Percentiles rank a stretch among this genome's conserved stretches.
Evolutionary conservation across 257 asterid species (phyloP).

Genomic region (Henckelia pumila): DNA sequence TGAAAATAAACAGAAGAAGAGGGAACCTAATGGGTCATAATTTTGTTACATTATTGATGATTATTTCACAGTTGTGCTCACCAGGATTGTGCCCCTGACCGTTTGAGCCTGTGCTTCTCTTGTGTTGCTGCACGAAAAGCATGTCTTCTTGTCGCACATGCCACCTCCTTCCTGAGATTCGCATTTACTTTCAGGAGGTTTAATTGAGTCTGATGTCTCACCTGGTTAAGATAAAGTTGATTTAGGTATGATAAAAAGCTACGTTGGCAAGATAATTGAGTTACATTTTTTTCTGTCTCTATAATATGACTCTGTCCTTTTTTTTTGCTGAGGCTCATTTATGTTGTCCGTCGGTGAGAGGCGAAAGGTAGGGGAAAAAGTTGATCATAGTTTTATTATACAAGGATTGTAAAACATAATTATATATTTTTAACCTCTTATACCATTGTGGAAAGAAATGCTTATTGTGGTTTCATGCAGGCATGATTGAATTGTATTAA

Average conservation of each 20-base stretch:
- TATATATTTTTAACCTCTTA: background rate
- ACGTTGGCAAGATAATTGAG: constrained; percentile 4
- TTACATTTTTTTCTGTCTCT: background rate
- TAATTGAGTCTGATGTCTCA: constrained; percentile 72
- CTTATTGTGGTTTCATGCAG: background rate
- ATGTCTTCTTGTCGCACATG: constrained; percentile 54
- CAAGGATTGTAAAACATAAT: background rate
- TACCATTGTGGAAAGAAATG: constrained; percentile 6
- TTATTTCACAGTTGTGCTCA: constrained; percentile 37
- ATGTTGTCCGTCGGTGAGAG: background rate
- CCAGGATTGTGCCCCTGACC: constrained; percentile 97
- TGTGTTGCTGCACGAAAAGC: constrained; percentile 60
- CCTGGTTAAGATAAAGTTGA: constrained; percentile 49
- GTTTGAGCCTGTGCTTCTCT: constrained; percentile 70
- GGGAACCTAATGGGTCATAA: constrained; percentile 13
- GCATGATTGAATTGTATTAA: constrained; percentile 11
- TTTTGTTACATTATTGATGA: constrained; percentile 16
- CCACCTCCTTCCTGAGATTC: constrained; percentile 42
- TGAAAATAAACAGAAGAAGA: constrained; percentile 7
- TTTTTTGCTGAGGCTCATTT: constrained; percentile 1
- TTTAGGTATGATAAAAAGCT: constrained; percentile 1
- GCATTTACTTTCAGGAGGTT: constrained; percentile 68
- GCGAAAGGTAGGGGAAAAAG: background rate
- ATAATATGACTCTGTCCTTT: background rate
- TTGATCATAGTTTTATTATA: background rate